A percentile compares a stretch with the other conserved stretches of the same genome.
phyloP scores from a whole-genome alignment of 352 stramenopile species.

The Pythium oligandrum region DNA sequence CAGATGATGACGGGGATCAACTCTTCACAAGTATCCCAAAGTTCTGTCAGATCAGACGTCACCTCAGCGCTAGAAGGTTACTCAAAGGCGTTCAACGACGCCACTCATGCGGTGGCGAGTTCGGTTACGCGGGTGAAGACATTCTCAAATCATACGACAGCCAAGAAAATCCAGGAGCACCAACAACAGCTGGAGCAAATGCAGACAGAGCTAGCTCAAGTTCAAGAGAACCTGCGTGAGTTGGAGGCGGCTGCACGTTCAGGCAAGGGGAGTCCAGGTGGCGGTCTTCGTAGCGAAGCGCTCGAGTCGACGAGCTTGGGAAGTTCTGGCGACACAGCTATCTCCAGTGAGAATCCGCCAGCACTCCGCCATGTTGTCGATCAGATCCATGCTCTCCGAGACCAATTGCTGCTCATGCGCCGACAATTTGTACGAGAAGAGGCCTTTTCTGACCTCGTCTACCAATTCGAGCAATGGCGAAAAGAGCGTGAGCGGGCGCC shows the following conservation, averaged over 20 bases:
- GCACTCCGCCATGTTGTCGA: too few relatives aligned
- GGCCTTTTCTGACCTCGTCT: constrained; percentile 26
- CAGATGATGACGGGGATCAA: constrained; percentile 26
- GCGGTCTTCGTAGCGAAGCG: too few relatives aligned
- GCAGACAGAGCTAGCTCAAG: constrained; percentile 29
- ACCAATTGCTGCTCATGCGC: constrained; percentile 37
- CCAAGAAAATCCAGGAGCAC: constrained; percentile 18
- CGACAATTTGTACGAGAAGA: constrained; percentile 50
- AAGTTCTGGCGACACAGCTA: too few relatives aligned
- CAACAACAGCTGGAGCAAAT: constrained; percentile 44
- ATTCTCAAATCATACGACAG: too few relatives aligned
- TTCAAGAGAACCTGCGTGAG: constrained; percentile 37
- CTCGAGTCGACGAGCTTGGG: too few relatives aligned
- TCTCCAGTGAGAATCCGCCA: too few relatives aligned
- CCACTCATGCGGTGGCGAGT: background rate
- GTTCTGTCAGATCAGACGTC: constrained; percentile 20
- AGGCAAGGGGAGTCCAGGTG: too few relatives aligned
- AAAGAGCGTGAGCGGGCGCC: constrained; percentile 22
- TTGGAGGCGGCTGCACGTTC: constrained; percentile 14
- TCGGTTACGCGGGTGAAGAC: too few relatives aligned
- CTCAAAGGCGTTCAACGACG: constrained; percentile 52
- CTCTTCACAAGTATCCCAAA: too few relatives aligned
- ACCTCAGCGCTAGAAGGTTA: constrained; percentile 33
- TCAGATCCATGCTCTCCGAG: constrained; percentile 3
- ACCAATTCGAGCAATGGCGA: constrained; percentile 35